Percentiles rank a stretch among this genome's conserved stretches.
phyloP scores from a whole-genome alignment of 2,329 filamentous ascomycete species.

The Penicillium rolfsii region DNA sequence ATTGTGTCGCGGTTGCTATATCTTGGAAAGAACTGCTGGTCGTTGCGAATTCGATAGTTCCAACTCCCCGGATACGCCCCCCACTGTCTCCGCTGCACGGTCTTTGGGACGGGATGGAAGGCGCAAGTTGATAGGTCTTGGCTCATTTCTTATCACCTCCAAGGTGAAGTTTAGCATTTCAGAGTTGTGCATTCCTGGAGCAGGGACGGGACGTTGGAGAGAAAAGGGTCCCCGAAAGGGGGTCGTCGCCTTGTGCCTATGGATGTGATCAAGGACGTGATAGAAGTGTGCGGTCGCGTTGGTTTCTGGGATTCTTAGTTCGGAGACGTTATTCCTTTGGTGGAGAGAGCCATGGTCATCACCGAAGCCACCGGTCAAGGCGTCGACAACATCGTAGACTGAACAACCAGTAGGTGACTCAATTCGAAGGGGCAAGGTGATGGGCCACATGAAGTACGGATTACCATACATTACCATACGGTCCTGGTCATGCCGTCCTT shows the following conservation, averaged over 20 bases:
- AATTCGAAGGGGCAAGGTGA: neutral
- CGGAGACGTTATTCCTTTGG: neutral
- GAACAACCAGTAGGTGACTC: neutral
- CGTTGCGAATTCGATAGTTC: constrained; percentile 3
- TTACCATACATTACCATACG: constrained; percentile 3
- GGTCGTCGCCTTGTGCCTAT: constrained; percentile 13
- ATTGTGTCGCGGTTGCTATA: constrained; percentile 1
- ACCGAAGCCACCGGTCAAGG: neutral
- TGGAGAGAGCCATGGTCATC: neutral
- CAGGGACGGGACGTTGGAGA: constrained; percentile 6
- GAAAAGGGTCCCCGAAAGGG: neutral
- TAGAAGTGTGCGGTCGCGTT: neutral
- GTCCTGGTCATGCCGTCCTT: neutral
- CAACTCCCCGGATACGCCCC: constrained; percentile 5
- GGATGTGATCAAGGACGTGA: constrained; percentile 5
- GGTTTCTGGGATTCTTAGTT: neutral
- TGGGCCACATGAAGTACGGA: neutral
- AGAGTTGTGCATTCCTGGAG: neutral
- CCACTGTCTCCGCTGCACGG: constrained; percentile 10
- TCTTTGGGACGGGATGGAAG: constrained; percentile 12
- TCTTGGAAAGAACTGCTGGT: neutral
- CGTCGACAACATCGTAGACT: neutral
- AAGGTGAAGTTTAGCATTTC: neutral
- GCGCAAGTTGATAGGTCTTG: constrained; percentile 14
- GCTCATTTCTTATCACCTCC: constrained; percentile 1